phyloP scores from a whole-genome alignment of 2,329 filamentous ascomycete species.

The Neonectria sp. region DNA sequence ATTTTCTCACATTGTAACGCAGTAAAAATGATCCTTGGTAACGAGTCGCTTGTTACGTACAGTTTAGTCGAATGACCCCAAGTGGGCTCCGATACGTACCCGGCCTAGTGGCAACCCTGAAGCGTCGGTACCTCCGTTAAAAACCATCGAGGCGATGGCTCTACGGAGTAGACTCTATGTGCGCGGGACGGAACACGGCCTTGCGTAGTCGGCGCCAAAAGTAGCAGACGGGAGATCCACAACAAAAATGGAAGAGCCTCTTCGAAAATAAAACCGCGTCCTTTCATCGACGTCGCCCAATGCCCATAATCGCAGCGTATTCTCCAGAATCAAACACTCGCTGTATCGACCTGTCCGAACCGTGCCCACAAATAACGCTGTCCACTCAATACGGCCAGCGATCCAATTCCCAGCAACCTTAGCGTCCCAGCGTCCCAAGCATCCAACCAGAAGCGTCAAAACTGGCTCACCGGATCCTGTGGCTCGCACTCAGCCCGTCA shows the following conservation, averaged over 20 bases:
- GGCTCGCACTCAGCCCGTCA: constrained; percentile 41
- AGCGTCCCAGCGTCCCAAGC: constrained; percentile 40
- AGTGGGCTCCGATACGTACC: constrained; percentile 10
- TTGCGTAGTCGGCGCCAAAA: not conserved
- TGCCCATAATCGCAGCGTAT: not conserved
- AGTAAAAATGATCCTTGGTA: constrained; percentile 2
- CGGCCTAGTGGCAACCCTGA: constrained; percentile 1
- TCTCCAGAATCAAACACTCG: not conserved
- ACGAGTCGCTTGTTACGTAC: not conserved
- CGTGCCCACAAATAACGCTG: constrained; percentile 28
- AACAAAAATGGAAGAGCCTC: not conserved
- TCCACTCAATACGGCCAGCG: constrained; percentile 18
- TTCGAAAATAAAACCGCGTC: not conserved
- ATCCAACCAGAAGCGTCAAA: constrained; percentile 47
- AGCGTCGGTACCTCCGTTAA: not conserved
- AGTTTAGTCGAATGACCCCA: constrained; percentile 1
- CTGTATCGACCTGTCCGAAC: constrained; percentile 2
- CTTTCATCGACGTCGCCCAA: not conserved
- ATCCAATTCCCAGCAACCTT: constrained; percentile 34
- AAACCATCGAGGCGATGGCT: not conserved
- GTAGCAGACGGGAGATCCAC: not conserved
- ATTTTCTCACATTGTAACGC: constrained; percentile 6
- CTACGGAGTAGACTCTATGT: not conserved
- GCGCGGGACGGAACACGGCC: not conserved
- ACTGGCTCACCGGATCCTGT: constrained; percentile 45